Conservation (phyloP, 495 filamentous ascomycete species). For the Tuber umbilicatum region DNA sequence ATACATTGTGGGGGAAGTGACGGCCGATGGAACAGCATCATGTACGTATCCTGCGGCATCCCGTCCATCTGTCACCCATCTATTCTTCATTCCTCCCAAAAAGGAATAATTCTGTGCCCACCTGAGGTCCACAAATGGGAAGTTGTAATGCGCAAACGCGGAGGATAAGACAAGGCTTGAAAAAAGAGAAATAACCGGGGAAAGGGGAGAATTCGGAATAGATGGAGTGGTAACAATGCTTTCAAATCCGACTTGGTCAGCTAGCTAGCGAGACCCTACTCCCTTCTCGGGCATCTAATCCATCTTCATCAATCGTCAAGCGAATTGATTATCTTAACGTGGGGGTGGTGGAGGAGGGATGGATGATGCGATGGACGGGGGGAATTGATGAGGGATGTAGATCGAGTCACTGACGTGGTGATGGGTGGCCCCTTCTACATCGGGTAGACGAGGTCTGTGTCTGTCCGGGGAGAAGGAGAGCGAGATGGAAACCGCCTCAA, state of each 20-base stretch:
- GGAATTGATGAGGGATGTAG: constrained; percentile 23
- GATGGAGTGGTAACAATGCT: neutral
- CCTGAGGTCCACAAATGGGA: neutral
- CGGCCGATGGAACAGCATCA: neutral
- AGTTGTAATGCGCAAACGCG: neutral
- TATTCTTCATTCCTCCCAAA: neutral
- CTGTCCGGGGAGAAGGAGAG: constrained; percentile 6
- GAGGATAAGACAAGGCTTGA: neutral
- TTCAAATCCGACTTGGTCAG: neutral
- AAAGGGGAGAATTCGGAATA: neutral
- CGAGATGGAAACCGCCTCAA: neutral
- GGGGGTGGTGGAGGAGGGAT: neutral
- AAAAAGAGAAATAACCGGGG: neutral
- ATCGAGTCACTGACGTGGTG: constrained; percentile 36
- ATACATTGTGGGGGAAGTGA: neutral
- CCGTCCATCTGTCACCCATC: neutral
- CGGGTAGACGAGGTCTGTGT: constrained; percentile 17
- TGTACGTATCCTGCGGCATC: neutral
- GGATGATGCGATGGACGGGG: neutral
- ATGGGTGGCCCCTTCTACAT: constrained; percentile 11
- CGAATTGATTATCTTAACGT: neutral
- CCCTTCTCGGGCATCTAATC: neutral
- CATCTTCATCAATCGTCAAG: neutral
- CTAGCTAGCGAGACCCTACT: neutral
- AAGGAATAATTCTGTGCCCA: neutral